These are phyloP conservation scores for Danielia reshetovae DNA, from an alignment of 805 yeast genomes.

Conservation along the genomic window DNA sequence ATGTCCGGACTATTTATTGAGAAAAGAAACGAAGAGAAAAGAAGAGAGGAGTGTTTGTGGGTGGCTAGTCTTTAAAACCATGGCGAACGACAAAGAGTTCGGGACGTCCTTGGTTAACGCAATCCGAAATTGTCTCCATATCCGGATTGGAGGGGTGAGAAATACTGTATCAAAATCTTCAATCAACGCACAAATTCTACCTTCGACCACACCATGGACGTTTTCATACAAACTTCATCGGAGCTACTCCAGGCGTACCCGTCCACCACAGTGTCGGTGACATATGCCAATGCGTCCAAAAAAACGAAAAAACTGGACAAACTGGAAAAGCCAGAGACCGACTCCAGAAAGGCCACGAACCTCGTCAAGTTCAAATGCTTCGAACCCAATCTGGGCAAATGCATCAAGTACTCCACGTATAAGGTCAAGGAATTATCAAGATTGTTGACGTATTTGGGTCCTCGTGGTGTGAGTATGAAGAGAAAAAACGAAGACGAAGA, in stretches of 20 bases:
- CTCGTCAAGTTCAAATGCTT: conserved; percentile 54
- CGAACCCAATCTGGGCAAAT: conserved; percentile 62
- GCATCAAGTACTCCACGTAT: conserved; percentile 53
- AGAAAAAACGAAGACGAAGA: conserved; percentile 9
- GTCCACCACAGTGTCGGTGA: conserved; percentile 32
- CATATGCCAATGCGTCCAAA: conserved; percentile 30
- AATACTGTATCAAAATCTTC: no score
- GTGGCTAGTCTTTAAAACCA: no score
- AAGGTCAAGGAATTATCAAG: conserved; percentile 73
- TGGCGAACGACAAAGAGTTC: no score
- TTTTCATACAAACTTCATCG: conserved; percentile 28
- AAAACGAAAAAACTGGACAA: conserved; percentile 14
- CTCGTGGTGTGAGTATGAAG: conserved; percentile 46
- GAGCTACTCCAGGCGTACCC: conserved; percentile 36
- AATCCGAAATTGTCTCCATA: no score
- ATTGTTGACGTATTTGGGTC: conserved; percentile 69
- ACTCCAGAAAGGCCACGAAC: conserved; percentile 23
- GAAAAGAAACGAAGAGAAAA: no score
- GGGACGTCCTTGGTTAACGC: no score
- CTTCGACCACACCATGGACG: conserved; percentile 8
- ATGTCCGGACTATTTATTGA: no score
- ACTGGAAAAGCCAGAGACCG: no score
- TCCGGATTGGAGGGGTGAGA: no score
- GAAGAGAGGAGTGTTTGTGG: no score
- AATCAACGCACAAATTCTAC: not conserved